These are phyloP conservation scores for Withania somnifera DNA, from an alignment of 305 asterid genomes.

Conservation along the genomic window DNA sequence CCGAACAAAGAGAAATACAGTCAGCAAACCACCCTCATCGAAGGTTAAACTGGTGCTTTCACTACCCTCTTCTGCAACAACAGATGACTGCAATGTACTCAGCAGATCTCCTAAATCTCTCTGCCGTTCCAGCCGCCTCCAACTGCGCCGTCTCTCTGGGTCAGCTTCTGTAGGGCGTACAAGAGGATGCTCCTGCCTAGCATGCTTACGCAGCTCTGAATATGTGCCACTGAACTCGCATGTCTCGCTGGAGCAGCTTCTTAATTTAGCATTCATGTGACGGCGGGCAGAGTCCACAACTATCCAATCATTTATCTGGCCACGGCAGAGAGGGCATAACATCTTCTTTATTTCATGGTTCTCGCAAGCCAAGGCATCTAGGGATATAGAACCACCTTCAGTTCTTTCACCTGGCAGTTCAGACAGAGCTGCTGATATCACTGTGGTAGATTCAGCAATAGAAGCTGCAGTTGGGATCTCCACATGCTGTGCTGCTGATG, in stretches of 20 bases:
- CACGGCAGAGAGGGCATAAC: conserved; percentile 77
- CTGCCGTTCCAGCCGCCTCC: conserved; percentile 80
- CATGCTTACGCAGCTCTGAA: conserved; percentile 71
- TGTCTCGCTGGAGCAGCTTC: conserved; percentile 75
- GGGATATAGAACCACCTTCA: conserved; percentile 19
- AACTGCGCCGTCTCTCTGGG: conserved; percentile 71
- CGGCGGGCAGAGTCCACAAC: conserved; percentile 69
- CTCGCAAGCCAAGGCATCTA: conserved; percentile 21
- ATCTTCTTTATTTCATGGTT: conserved; percentile 30
- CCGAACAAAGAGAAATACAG: conserved; percentile 60
- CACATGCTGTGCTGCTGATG: conserved; percentile 18
- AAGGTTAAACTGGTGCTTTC: conserved; percentile 38
- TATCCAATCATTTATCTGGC: conserved; percentile 52
- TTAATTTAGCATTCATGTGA: conserved; percentile 63
- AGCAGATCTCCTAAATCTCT: conserved; percentile 65
- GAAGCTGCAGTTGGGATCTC: conserved; percentile 14
- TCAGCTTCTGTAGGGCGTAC: conserved; percentile 74
- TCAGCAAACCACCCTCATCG: conserved; percentile 63
- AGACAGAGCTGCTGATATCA: conserved; percentile 19
- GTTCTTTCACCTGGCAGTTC: conserved; percentile 21
- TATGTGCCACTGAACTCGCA: conserved; percentile 70
- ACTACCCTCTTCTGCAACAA: conserved; percentile 51
- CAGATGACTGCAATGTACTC: conserved; percentile 60
- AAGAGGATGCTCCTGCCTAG: conserved; percentile 61
- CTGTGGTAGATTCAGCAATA: conserved; percentile 12